Conservation (phyloP, 2,329 filamentous ascomycete species). For the Neoarthrinium moseri region DNA sequence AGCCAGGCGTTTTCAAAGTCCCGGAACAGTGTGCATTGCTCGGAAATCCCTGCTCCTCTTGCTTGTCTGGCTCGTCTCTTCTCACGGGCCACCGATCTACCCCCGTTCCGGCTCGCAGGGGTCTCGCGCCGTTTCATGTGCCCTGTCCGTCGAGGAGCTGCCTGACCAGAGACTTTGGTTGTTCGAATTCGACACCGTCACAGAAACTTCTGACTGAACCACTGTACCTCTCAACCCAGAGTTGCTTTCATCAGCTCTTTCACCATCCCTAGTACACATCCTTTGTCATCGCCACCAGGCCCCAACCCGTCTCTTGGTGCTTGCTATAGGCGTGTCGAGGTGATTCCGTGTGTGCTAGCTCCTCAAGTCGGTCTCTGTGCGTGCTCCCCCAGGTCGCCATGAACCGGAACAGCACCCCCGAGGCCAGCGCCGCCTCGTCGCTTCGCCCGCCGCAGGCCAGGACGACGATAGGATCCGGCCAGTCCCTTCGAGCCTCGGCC, state of each 20-base stretch:
- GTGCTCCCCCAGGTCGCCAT: slow-evolving; percentile 14
- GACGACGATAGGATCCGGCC: slow-evolving; percentile 67
- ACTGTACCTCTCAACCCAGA: slow-evolving; percentile 2
- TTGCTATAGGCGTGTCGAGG: slow-evolving; percentile 7
- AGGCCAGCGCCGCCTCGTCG: slow-evolving; percentile 77
- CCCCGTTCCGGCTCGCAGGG: slow-evolving; percentile 27
- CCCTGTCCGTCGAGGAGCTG: slow-evolving; percentile 14
- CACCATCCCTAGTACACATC: slow-evolving; percentile 7
- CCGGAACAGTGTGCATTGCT: slow-evolving; percentile 33
- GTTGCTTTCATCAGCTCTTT: slow-evolving; percentile 5
- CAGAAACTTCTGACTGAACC: slow-evolving; percentile 9
- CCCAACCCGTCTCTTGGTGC: slow-evolving; percentile 2
- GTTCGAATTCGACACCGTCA: slow-evolving; percentile 6
- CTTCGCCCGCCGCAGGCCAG: slow-evolving; percentile 82
- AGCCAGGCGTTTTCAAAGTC: no score
- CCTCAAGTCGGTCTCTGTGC: no score
- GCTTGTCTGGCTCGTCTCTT: not conserved
- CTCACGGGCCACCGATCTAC: slow-evolving; percentile 33
- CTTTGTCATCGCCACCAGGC: not conserved
- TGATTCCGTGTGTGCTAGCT: slow-evolving; percentile 3
- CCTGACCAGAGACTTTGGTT: slow-evolving; percentile 4
- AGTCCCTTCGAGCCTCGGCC: slow-evolving; percentile 90
- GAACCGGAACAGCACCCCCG: slow-evolving; percentile 97
- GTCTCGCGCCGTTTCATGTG: slow-evolving; percentile 35
- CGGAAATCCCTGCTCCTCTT: slow-evolving; percentile 14